Conservation (phyloP, 2,329 filamentous ascomycete genomes). For the Penicillium expansum region DNA sequence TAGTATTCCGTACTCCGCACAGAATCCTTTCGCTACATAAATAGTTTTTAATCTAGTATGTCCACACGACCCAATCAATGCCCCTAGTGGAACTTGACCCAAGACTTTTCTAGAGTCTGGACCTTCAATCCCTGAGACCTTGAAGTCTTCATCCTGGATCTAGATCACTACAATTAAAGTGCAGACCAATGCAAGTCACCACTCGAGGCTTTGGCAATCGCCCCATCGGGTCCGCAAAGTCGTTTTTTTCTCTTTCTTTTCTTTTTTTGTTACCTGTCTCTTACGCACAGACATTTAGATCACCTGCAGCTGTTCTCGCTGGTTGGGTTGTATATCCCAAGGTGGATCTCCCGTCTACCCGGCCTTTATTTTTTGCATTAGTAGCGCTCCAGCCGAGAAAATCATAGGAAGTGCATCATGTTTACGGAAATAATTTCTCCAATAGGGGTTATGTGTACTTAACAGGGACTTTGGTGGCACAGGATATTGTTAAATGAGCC, state of each 20-base stretch:
- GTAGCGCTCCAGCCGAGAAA: conserved; percentile 1
- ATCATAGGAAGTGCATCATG: not conserved
- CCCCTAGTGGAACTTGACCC: not conserved
- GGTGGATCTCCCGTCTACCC: not conserved
- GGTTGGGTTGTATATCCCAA: conserved; percentile 20
- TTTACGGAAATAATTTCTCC: not conserved
- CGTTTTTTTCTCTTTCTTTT: not conserved
- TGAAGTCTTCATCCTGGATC: not conserved
- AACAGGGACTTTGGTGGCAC: not conserved
- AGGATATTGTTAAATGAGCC: not conserved
- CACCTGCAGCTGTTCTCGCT: not conserved
- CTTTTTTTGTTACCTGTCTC: not conserved
- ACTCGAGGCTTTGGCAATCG: not conserved
- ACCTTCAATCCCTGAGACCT: not conserved
- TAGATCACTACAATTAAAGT: not conserved
- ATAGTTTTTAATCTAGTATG: not conserved
- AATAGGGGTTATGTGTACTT: not conserved
- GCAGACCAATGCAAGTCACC: conserved; percentile 5
- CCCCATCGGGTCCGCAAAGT: not conserved
- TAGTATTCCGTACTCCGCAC: not conserved
- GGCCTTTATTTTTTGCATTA: conserved; percentile 14
- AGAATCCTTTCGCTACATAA: not conserved
- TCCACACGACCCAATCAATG: not conserved
- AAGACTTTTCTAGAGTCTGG: not conserved
- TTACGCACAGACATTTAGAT: conserved; percentile 6